These are phyloP conservation scores for Sutorius eximius DNA, from an alignment of 1,284 basidiomycete species.

Conservation along the genomic window DNA sequence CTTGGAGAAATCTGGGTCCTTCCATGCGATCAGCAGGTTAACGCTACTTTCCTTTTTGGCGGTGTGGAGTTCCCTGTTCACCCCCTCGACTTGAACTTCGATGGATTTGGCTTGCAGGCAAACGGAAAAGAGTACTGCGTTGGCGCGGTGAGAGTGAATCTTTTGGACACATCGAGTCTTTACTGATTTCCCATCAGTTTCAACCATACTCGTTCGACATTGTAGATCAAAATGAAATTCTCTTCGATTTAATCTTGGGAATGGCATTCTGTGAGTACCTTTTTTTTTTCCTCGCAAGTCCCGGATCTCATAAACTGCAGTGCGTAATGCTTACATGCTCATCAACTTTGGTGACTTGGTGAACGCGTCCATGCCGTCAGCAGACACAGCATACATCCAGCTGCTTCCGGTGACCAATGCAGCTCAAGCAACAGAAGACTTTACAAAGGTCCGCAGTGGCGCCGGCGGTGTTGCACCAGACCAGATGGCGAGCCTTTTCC, in stretches of 20 bases:
- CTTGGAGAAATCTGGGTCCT: constrained; percentile 55
- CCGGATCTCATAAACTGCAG: constrained; percentile 26
- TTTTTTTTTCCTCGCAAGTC: background rate
- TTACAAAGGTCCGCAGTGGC: constrained; percentile 19
- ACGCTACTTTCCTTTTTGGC: constrained; percentile 58
- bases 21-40: constrained; percentile 60
- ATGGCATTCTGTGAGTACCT: constrained; percentile 53
- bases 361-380: constrained; percentile 37
- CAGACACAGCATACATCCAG: constrained; percentile 56
- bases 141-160: constrained; percentile 43
- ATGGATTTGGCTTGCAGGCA: constrained; percentile 28
- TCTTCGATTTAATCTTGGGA: constrained; percentile 45
- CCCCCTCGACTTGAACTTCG: constrained; percentile 49
- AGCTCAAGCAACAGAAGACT: constrained; percentile 29
- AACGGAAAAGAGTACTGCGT: constrained; percentile 43
- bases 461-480: background rate
- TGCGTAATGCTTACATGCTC: constrained; percentile 57
- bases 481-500: background rate
- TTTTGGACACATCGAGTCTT: background rate
- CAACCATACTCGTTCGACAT: constrained; percentile 43
- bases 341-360: constrained; percentile 63
- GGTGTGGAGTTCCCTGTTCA: constrained; percentile 57
- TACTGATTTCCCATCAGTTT: constrained; percentile 41
- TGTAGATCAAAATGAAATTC: constrained; percentile 41
- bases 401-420: constrained; percentile 53